Base-by-base conservation (phyloP, 2,329 filamentous ascomycete species). In the Dactylellina sp. region DNA sequence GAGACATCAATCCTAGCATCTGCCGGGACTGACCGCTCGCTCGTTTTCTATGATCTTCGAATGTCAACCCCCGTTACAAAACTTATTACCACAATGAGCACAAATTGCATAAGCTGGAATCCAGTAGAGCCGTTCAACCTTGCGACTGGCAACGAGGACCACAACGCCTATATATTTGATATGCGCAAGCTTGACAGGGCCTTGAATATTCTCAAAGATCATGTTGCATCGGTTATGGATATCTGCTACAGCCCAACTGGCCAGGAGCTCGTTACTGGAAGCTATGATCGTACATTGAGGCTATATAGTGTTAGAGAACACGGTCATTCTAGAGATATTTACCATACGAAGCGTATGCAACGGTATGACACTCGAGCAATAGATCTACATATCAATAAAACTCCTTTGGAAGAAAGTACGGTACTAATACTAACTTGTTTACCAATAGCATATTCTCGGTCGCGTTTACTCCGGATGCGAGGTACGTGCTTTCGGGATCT, bases 261-360 rank as follows among this genome's bases (percentile, higher is more conserved):
- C 71, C 91, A 97, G 81, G 93, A 97, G 81, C 87, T 99, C 49
- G 92, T 98, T 18, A 92, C 90, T 12, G 95, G 92, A 3, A 93
- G 90, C 0, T 96, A 95, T 82, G 92, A 96, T 80, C 89, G 93
- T 75, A 97, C 92, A 2, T 85, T 99, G 59, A 88, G 95, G 56
- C 76, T 79, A 37, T 79, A 76, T 22, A 77, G 63, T 28, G 75
- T 76, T 14, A 68, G 77, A 6, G 77, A 78, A 28, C 62, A 68
- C 25, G 78, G 78, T 3, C 78, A 79, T 61, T 79, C 77, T 9
- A 87, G 93, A 78, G 95, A 99, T 80, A 89, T 97, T 53, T 99
- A 98, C 82, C 93, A 98, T 84, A 98, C 95, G 16, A 96, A 97
- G 83, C 89, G 95, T 76, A 97, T 97, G 94, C 94, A 98, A 84